Percentiles rank a stretch among this genome's conserved stretches.
Evolutionary conservation across 352 stramenopile genomes (phyloP).

Genomic region (Phytophthora macrochlamydospora): DNA sequence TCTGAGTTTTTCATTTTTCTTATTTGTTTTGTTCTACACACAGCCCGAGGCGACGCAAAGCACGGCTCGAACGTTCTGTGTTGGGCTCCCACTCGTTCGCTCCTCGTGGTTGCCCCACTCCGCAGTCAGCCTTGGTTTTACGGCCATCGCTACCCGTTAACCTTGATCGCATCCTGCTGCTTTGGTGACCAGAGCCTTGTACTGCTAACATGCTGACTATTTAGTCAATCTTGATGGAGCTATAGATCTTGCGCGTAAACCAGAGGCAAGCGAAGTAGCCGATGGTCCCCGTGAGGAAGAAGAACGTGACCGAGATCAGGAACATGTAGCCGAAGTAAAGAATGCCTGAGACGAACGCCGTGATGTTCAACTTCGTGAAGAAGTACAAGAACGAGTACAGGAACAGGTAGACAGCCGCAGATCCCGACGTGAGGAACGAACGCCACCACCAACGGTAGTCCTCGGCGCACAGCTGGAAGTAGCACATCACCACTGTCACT

Average conservation of each 20-base stretch:
- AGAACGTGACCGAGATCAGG: slow-evolving; percentile 97
- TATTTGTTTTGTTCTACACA: slow-evolving; percentile 25
- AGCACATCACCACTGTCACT: slow-evolving; percentile 99
- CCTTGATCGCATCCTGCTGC: slow-evolving; percentile 15
- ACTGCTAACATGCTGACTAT: slow-evolving; percentile 26
- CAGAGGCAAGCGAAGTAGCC: slow-evolving; percentile 98
- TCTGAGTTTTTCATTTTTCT: slow-evolving; percentile 24
- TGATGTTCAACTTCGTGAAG: slow-evolving; percentile 97
- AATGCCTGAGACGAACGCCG: slow-evolving; percentile 90
- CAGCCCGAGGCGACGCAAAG: slow-evolving; percentile 16
- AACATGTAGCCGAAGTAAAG: slow-evolving; percentile 99
- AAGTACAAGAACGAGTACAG: slow-evolving; percentile 99
- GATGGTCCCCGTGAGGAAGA: slow-evolving; percentile 96
- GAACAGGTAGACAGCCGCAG: slow-evolving; percentile 97
- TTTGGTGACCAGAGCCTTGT: slow-evolving; percentile 15
- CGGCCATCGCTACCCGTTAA: slow-evolving; percentile 11
- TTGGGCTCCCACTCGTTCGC: slow-evolving; percentile 12
- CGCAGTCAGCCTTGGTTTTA: slow-evolving; percentile 1
- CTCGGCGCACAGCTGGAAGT: slow-evolving; percentile 99
- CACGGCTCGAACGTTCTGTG: slow-evolving; percentile 8
- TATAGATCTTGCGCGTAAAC: slow-evolving; percentile 99
- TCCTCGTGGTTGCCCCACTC: slow-evolving; percentile 4
- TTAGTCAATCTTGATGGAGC: slow-evolving; percentile 94
- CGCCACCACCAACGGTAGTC: slow-evolving; percentile 99
- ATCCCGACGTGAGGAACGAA: slow-evolving; percentile 96